Evolutionary conservation across 129 eudicot genomes (phyloP).

Genomic region (Dittrichia graveolens): DNA sequence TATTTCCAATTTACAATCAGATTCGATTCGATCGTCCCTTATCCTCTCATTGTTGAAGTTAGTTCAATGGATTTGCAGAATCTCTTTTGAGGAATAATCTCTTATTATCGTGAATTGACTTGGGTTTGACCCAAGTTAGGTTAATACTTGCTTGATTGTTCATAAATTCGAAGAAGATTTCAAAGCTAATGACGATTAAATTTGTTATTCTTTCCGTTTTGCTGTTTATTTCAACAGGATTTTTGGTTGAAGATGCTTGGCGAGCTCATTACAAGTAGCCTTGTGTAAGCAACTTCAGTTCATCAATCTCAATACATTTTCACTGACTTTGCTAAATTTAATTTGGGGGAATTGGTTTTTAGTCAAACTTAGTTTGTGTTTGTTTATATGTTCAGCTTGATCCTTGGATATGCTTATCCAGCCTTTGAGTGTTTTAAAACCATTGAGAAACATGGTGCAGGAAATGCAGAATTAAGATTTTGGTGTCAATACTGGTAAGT

Average conservation of each 20-base stretch:
- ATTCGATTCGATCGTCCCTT: conserved; percentile 21
- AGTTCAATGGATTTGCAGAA: conserved; percentile 7
- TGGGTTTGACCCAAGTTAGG: conserved; percentile 28
- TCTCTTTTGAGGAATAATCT: background rate
- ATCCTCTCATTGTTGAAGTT: conserved; percentile 1
- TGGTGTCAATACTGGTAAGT: conserved; percentile 97
- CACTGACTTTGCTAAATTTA: background rate
- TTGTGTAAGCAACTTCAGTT: conserved; percentile 58
- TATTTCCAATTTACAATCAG: conserved; percentile 14
- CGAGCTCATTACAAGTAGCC: conserved; percentile 57
- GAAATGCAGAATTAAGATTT: conserved; percentile 76
- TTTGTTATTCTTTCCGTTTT: background rate
- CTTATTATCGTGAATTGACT: conserved; percentile 10
- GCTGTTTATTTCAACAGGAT: conserved; percentile 11
- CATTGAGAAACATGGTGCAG: conserved; percentile 74
- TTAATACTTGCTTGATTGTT: conserved; percentile 12
- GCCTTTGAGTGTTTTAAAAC: conserved; percentile 96
- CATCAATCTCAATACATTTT: background rate
- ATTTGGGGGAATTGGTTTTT: conserved; percentile 24
- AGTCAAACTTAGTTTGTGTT: background rate
- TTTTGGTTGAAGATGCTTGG: conserved; percentile 56
- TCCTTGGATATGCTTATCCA: conserved; percentile 94
- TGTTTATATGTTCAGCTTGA: conserved; percentile 51
- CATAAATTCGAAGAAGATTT: background rate
- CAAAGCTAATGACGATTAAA: background rate